A percentile compares a stretch with the other conserved stretches of the same genome.
Evolutionary conservation across 306 rosid genomes (phyloP).

Genomic region (Argentina anserina): DNA sequence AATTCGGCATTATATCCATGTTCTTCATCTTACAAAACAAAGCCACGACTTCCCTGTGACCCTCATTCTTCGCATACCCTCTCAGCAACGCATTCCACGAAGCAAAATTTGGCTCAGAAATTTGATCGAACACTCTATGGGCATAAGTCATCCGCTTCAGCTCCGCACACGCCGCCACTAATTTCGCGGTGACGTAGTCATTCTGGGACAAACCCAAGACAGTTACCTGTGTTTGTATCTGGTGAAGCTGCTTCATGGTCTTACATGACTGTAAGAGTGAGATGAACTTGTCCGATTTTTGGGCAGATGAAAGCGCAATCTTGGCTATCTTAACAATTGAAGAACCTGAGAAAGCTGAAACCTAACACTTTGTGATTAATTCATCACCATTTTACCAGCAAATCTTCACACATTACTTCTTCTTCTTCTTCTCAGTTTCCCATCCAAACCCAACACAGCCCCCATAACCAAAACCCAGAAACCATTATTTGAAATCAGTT

Average conservation of each 20-base stretch:
- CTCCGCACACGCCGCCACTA: slow-evolving; percentile 36
- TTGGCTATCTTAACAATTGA: too few relatives aligned
- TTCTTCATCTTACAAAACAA: slow-evolving; percentile 47
- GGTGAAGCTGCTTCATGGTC: slow-evolving; percentile 32
- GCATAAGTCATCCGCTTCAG: slow-evolving; percentile 42
- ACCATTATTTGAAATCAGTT: too few relatives aligned
- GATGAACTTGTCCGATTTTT: slow-evolving; percentile 48
- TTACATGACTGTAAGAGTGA: slow-evolving; percentile 66
- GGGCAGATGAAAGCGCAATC: slow-evolving; percentile 17
- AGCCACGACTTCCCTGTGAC: slow-evolving; percentile 35
- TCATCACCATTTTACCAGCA: too few relatives aligned
- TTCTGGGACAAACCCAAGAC: slow-evolving; percentile 47
- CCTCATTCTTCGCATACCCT: slow-evolving; percentile 39
- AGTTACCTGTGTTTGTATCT: slow-evolving; percentile 53
- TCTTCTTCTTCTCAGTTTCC: too few relatives aligned
- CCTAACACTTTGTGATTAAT: too few relatives aligned
- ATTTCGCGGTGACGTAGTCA: slow-evolving; percentile 41
- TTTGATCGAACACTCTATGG: slow-evolving; percentile 50
- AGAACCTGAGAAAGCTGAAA: too few relatives aligned
- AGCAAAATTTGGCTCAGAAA: slow-evolving; percentile 45
- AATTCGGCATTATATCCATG: slow-evolving; percentile 37
- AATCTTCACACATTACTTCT: too few relatives aligned
- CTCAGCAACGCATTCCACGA: slow-evolving; percentile 62
- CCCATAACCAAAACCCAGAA: too few relatives aligned
- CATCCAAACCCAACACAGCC: too few relatives aligned